Percentiles rank a stretch among this genome's conserved stretches.
Evolutionary conservation across 768 basidiomycete species (phyloP).

Genomic region (Trametes maxima): DNA sequence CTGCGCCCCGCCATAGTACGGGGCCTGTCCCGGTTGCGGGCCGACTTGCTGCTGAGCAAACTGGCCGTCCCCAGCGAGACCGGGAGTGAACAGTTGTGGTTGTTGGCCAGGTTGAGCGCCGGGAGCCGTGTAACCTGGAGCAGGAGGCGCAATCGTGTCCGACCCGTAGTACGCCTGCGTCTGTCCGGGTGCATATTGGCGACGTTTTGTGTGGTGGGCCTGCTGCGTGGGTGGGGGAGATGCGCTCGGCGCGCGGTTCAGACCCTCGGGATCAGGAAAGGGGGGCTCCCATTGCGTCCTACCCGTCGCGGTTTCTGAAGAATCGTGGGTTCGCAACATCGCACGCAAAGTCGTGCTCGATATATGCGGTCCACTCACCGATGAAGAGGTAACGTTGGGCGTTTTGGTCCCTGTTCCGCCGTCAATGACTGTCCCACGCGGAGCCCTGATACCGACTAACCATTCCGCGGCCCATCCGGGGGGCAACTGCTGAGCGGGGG

Average conservation of each 20-base stretch:
- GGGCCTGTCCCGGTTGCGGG: slow-evolving; percentile 44
- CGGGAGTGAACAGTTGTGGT: slow-evolving; percentile 85
- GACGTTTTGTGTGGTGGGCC: slow-evolving; percentile 57
- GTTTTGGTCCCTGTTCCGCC: slow-evolving; percentile 64
- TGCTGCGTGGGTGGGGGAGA: slow-evolving; percentile 43
- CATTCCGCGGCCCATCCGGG: slow-evolving; percentile 95
- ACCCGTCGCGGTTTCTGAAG: slow-evolving; percentile 80
- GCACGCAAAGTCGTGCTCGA: slow-evolving; percentile 3
- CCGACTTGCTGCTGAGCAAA: slow-evolving; percentile 60
- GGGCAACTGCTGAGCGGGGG: slow-evolving; percentile 70
- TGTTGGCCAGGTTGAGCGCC: slow-evolving; percentile 38
- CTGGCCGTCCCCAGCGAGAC: slow-evolving; percentile 69
- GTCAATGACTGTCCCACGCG: slow-evolving; percentile 14
- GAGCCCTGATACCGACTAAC: slow-evolving; percentile 44
- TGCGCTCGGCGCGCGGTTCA: slow-evolving; percentile 40
- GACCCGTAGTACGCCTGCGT: slow-evolving; percentile 84
- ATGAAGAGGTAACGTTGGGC: slow-evolving; percentile 88
- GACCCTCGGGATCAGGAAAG: slow-evolving; percentile 34
- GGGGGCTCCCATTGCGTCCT: slow-evolving; percentile 91
- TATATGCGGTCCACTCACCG: slow-evolving; percentile 54
- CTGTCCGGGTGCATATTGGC: slow-evolving; percentile 94
- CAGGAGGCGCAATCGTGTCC: slow-evolving; percentile 45
- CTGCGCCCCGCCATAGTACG: slow-evolving; percentile 48
- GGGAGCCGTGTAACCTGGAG: slow-evolving; percentile 47
- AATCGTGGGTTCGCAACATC: neutral